These are phyloP conservation scores for Claviceps spartinae DNA, from an alignment of 2,329 filamentous ascomycete species.

Conservation along the genomic window DNA sequence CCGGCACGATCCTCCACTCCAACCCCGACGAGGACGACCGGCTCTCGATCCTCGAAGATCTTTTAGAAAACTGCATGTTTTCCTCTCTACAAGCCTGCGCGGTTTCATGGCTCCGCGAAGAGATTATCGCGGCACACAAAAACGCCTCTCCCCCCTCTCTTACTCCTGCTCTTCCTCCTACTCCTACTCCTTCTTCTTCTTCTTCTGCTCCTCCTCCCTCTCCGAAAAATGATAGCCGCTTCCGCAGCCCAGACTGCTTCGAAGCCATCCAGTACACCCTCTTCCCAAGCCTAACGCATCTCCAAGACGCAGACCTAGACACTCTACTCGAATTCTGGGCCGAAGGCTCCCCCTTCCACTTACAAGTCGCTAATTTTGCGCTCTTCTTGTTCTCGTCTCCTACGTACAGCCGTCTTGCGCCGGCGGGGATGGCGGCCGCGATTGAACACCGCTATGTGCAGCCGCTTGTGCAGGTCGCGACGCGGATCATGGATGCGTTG, in stretches of 20 bases:
- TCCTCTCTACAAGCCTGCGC: conserved; percentile 48
- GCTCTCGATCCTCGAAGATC: conserved; percentile 48
- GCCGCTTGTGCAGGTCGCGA: conserved; percentile 34
- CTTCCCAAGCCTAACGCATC: conserved; percentile 41
- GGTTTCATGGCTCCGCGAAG: conserved; percentile 50
- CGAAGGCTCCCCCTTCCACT: conserved; percentile 38
- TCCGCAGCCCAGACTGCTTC: conserved; percentile 40
- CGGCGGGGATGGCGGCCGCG: conserved; percentile 40
- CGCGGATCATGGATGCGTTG: conserved; percentile 19
- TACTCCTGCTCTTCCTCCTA: too few species aligned
- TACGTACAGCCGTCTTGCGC: conserved; percentile 33
- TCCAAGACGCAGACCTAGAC: conserved; percentile 27
- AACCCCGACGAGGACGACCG: conserved; percentile 46
- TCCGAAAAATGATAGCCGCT: conserved; percentile 20
- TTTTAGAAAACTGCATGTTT: conserved; percentile 52
- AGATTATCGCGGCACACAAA: conserved; percentile 35
- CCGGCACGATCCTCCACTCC: conserved; percentile 41
- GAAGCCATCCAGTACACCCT: conserved; percentile 47
- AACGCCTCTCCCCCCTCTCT: conserved; percentile 6
- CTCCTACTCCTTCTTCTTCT: too few species aligned
- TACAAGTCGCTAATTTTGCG: conserved; percentile 48
- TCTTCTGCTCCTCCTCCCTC: too few species aligned
- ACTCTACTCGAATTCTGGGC: conserved; percentile 38
- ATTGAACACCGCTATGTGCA: conserved; percentile 45
- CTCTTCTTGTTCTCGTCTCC: conserved; percentile 37